Percentiles rank a stretch among this genome's conserved stretches.
phyloP scores from a whole-genome alignment of 2,329 filamentous ascomycete species.

The Claviceps sorghi region DNA sequence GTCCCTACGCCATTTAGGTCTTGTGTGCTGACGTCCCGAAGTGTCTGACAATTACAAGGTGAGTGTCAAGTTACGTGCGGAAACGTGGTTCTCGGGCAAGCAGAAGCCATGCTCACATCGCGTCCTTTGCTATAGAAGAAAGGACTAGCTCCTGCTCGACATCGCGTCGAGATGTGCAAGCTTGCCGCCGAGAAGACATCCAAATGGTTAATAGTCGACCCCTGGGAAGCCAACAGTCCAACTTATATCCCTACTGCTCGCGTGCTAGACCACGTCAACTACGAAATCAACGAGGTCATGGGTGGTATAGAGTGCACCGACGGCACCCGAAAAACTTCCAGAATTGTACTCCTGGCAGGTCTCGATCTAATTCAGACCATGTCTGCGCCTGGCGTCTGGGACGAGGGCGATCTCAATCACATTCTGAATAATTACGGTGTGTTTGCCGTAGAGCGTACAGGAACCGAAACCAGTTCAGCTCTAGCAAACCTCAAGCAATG shows the following conservation, averaged over 20 bases:
- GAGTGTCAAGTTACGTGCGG: background rate
- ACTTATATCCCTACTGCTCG: constrained; percentile 77
- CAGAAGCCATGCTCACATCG: background rate
- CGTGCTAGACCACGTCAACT: constrained; percentile 79
- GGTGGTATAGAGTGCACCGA: constrained; percentile 60
- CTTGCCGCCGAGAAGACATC: constrained; percentile 61
- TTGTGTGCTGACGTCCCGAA: background rate
- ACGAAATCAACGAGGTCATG: constrained; percentile 67
- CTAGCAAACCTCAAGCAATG: constrained; percentile 67
- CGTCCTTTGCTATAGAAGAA: constrained; percentile 14
- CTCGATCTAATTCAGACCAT: constrained; percentile 62
- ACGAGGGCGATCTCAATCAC: constrained; percentile 67
- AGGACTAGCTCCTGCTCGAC: constrained; percentile 22
- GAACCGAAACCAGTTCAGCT: constrained; percentile 79
- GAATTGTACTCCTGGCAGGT: constrained; percentile 70
- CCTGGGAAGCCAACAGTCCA: constrained; percentile 72
- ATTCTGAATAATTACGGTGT: constrained; percentile 73
- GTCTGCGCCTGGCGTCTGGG: constrained; percentile 66
- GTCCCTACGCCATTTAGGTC: background rate
- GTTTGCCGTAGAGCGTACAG: constrained; percentile 76
- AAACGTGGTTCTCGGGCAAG: background rate
- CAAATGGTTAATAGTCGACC: constrained; percentile 69
- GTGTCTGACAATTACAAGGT: background rate
- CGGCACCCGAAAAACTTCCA: constrained; percentile 50
- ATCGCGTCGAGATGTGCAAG: constrained; percentile 59